These are phyloP conservation scores for Aspergillus biplanus DNA, from an alignment of 495 filamentous ascomycete genomes.

Conservation along the genomic window DNA sequence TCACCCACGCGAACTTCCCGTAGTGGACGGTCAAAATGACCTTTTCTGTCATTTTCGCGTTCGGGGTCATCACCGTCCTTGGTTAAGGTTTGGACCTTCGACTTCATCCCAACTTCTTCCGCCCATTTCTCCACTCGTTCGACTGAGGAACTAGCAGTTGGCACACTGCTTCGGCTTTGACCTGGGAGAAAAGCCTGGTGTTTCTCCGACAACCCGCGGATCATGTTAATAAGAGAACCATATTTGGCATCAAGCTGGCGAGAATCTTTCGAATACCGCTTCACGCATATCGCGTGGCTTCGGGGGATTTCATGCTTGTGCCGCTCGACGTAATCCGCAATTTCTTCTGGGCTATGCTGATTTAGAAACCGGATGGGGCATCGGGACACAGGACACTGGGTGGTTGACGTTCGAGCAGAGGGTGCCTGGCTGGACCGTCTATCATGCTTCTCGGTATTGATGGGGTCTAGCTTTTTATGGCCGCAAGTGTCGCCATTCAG, in stretches of 20 bases:
- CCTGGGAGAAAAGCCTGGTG: conserved; percentile 79
- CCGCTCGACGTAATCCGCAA: conserved; percentile 84
- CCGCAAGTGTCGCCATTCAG: conserved; percentile 39
- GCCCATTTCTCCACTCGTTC: conserved; percentile 82
- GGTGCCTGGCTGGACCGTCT: conserved; percentile 40
- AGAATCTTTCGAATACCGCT: conserved; percentile 81
- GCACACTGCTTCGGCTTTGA: conserved; percentile 50
- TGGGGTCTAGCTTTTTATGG: conserved; percentile 46
- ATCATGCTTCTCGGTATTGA: conserved; percentile 48
- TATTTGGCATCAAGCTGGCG: conserved; percentile 89
- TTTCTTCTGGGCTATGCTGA: conserved; percentile 87
- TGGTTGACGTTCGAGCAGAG: conserved; percentile 51
- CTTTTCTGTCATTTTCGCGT: conserved; percentile 44
- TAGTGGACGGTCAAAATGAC: conserved; percentile 77
- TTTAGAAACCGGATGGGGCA: conserved; percentile 90
- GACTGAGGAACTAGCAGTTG: conserved; percentile 45
- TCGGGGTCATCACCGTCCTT: conserved; percentile 45
- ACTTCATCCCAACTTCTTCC: conserved; percentile 60
- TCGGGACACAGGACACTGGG: conserved; percentile 78
- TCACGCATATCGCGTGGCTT: conserved; percentile 88
- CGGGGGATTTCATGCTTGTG: conserved; percentile 92
- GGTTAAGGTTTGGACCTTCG: conserved; percentile 29
- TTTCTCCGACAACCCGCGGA: conserved; percentile 78
- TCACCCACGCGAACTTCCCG: conserved; percentile 86
- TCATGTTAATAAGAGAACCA: conserved; percentile 86